phyloP scores from a whole-genome alignment of 305 asterid genomes.

The Fraxinus paxiana region DNA sequence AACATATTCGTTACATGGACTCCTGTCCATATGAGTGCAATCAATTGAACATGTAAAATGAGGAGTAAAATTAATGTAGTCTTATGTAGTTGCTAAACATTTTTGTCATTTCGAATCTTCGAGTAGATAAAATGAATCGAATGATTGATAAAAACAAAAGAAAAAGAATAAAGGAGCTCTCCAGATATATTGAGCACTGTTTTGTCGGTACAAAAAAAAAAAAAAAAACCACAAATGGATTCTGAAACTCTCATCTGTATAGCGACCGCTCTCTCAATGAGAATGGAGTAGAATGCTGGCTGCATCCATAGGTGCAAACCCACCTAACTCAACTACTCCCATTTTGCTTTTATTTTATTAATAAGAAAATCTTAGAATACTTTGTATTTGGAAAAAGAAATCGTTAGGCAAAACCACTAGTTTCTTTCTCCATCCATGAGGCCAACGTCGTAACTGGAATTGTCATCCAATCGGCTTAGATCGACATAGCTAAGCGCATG shows the following conservation, averaged over 20 bases:
- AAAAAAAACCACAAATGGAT: not conserved
- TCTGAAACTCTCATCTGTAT: conserved; percentile 7
- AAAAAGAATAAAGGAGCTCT: not conserved
- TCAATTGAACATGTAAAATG: not conserved
- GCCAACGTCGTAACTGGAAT: not conserved
- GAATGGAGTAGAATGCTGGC: conserved; percentile 14
- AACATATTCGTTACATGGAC: not conserved
- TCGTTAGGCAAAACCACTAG: conserved; percentile 9
- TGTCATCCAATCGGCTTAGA: not conserved
- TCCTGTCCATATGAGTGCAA: not conserved
- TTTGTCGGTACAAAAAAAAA: not conserved
- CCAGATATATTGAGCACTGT: not conserved
- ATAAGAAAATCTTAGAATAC: conserved; percentile 6
- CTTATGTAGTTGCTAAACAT: not conserved
- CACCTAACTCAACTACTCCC: conserved; percentile 35
- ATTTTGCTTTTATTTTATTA: not conserved
- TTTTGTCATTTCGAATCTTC: not conserved
- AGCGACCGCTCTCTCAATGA: not conserved
- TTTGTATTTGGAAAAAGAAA: conserved; percentile 15
- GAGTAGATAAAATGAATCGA: not conserved
- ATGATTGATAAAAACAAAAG: not conserved
- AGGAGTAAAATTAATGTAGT: not conserved
- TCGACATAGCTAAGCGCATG: not conserved
- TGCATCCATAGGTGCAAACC: conserved; percentile 30
- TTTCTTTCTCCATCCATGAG: not conserved